Percentiles rank a stretch among this genome's conserved stretches.
phyloP scores from a whole-genome alignment of 495 filamentous ascomycete species.

The Xylaria venustula region DNA sequence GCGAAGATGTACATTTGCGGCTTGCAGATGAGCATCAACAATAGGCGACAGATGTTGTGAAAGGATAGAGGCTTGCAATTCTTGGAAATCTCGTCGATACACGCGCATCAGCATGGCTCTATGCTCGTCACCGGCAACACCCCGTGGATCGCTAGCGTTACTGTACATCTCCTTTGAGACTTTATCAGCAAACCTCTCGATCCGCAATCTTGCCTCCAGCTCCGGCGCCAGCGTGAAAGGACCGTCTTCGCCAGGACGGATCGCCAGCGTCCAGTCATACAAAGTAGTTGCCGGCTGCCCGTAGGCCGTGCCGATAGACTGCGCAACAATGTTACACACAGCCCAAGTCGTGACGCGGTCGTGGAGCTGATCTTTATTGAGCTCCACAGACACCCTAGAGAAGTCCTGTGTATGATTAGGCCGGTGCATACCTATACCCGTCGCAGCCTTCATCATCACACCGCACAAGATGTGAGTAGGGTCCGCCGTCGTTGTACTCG shows the following conservation, averaged over 20 bases:
- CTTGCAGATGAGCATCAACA: slow-evolving; percentile 70
- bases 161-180: slow-evolving; percentile 84
- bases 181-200: slow-evolving; percentile 82
- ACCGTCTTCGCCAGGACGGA: slow-evolving; percentile 59
- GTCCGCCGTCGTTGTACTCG: slow-evolving; percentile 80
- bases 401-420: slow-evolving; percentile 91
- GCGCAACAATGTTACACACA: slow-evolving; percentile 88
- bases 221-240: slow-evolving; percentile 67
- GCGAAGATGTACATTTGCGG: slow-evolving; percentile 78
- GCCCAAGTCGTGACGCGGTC: slow-evolving; percentile 90
- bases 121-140: slow-evolving; percentile 68
- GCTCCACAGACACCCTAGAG: slow-evolving; percentile 74
- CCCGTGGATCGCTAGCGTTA: slow-evolving; percentile 71
- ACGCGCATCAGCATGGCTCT: slow-evolving; percentile 64
- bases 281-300: slow-evolving; percentile 86
- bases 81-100: slow-evolving; percentile 54
- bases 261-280: slow-evolving; percentile 81
- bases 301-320: slow-evolving; percentile 86
- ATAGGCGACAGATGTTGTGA: slow-evolving; percentile 55
- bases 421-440: slow-evolving; percentile 85
- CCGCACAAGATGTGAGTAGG: slow-evolving; percentile 88
- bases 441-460: slow-evolving; percentile 89
- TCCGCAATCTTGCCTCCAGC: slow-evolving; percentile 66
- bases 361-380: slow-evolving; percentile 79
- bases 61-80: slow-evolving; percentile 51